Conservation (phyloP, 345 rosid species). For the Arabis hirsuta region DNA sequence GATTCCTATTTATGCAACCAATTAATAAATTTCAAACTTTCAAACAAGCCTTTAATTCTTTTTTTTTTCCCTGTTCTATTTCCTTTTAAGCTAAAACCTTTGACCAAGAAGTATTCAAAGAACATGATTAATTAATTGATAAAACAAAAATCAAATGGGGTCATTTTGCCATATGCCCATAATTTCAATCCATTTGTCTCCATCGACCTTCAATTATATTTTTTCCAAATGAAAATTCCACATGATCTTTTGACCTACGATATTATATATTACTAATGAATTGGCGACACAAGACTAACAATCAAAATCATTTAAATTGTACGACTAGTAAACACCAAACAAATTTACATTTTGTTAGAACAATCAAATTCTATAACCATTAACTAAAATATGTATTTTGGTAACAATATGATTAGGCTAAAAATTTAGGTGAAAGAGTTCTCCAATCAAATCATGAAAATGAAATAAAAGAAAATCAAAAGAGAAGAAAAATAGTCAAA, state of each 20-base stretch:
- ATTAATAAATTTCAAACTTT: slow-evolving; percentile 23
- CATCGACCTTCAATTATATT: slow-evolving; percentile 22
- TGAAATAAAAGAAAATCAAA: slow-evolving; percentile 10
- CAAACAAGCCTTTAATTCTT: not conserved
- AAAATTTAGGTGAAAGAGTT: slow-evolving; percentile 20
- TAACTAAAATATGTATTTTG: not conserved
- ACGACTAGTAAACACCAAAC: no score
- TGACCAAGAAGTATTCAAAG: slow-evolving; percentile 29
- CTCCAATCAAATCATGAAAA: slow-evolving; percentile 16
- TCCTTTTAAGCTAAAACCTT: slow-evolving; percentile 16
- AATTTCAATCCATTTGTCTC: slow-evolving; percentile 12
- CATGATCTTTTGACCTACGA: slow-evolving; percentile 7
- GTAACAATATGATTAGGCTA: slow-evolving; percentile 9
- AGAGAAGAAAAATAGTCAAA: slow-evolving; percentile 33
- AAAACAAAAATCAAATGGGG: not conserved
- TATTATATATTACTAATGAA: not conserved
- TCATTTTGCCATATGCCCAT: slow-evolving; percentile 29
- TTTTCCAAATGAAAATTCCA: not conserved
- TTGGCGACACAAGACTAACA: no score
- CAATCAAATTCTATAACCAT: no score
- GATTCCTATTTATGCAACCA: slow-evolving; percentile 11
- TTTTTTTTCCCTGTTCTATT: not conserved
- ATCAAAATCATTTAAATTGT: no score
- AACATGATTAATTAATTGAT: not conserved
- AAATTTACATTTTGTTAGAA: no score